These are phyloP conservation scores for Graphilbum fragrans DNA, from an alignment of 2,329 filamentous ascomycete species.

Conservation along the genomic window DNA sequence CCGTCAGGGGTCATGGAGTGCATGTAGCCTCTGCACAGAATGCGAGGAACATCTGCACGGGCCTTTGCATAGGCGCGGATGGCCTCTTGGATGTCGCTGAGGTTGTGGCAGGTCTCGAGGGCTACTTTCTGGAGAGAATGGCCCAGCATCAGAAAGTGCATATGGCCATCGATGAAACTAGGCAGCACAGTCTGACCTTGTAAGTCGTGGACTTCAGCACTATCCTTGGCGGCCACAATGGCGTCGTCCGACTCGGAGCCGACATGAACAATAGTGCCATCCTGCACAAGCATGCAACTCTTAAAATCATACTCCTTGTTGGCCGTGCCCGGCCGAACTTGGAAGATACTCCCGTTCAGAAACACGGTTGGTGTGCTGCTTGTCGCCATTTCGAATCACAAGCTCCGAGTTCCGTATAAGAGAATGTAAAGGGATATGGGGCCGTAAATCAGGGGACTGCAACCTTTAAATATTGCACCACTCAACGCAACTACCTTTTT, in stretches of 20 bases:
- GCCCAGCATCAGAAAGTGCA: constrained; percentile 43
- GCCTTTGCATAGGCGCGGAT: constrained; percentile 31
- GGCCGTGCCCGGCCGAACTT: constrained; percentile 12
- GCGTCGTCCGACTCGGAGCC: constrained; percentile 19
- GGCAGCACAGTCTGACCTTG: constrained; percentile 32
- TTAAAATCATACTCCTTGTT: constrained; percentile 19
- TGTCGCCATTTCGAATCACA: too few species aligned
- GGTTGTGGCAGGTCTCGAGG: constrained; percentile 30
- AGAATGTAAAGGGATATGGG: too few species aligned
- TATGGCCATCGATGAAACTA: constrained; percentile 45
- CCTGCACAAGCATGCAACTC: constrained; percentile 23
- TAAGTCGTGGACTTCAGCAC: constrained; percentile 19
- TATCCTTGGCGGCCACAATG: constrained; percentile 15
- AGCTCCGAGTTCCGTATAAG: too few species aligned
- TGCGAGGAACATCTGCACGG: constrained; percentile 30
- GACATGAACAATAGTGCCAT: constrained; percentile 22
- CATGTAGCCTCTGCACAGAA: constrained; percentile 44
- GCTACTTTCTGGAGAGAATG: constrained; percentile 39
- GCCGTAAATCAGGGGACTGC: too few species aligned
- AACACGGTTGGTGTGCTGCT: too few species aligned
- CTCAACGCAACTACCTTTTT: too few species aligned
- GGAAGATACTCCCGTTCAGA: constrained; percentile 35
- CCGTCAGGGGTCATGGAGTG: constrained; percentile 39
- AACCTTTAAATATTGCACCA: too few species aligned
- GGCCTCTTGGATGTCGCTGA: constrained; percentile 33